phyloP scores from a whole-genome alignment of 1,284 basidiomycete species.

The Ustilago hordei region DNA sequence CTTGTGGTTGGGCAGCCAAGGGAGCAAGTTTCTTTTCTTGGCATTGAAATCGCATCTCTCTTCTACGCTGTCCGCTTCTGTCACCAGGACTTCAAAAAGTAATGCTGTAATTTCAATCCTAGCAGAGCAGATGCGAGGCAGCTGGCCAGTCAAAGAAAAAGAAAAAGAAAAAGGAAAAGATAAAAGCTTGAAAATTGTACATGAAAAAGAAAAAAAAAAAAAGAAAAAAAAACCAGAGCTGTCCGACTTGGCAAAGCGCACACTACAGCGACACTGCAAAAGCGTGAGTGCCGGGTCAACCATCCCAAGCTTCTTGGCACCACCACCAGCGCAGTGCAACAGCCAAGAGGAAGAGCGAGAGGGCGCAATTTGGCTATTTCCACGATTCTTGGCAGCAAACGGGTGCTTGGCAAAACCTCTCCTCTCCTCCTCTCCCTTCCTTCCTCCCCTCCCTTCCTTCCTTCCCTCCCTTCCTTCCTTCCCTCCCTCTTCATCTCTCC shows the following conservation, averaged over 20 bases:
- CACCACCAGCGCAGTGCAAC: not conserved
- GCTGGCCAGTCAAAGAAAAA: not conserved
- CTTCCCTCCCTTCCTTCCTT: not conserved
- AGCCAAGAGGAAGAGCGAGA: not conserved
- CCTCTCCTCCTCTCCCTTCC: not conserved
- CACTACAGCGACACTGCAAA: too few species aligned
- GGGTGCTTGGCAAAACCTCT: not conserved
- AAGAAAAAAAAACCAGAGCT: not conserved
- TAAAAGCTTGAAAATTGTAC: not conserved
- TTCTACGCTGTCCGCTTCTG: not conserved
- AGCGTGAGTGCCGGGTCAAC: constrained; percentile 2
- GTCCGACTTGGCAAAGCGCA: constrained; percentile 1
- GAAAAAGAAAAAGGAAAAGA: not conserved
- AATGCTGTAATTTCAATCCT: not conserved
- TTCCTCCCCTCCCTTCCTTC: not conserved
- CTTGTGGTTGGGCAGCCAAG: not conserved
- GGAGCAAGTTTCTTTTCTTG: constrained; percentile 4
- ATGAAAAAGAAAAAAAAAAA: not conserved
- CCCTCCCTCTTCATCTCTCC: not conserved
- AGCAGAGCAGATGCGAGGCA: not conserved
- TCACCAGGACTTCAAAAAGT: not conserved
- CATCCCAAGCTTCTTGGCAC: constrained; percentile 7
- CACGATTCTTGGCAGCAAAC: constrained; percentile 4
- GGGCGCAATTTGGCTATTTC: not conserved
- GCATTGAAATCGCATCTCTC: not conserved